Conservation (phyloP, 345 rosid genomes). For the Syzygium jambos region DNA sequence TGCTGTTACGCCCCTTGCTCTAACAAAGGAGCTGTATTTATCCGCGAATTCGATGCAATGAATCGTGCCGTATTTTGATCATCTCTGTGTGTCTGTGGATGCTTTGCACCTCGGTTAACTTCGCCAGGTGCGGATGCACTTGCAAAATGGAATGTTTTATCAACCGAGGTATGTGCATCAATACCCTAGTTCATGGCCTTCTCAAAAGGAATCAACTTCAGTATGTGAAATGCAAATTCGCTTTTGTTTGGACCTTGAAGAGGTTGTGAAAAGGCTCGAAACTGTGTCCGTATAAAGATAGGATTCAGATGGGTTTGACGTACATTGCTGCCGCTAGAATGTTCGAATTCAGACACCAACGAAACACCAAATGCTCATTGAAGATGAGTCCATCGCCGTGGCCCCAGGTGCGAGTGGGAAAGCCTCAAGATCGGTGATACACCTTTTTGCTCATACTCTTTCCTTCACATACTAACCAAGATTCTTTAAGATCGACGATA, state of each 20-base stretch:
- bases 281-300: not conserved
- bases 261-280: not conserved
- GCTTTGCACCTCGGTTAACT: not conserved
- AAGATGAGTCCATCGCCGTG: fast-evolving
- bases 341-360: not conserved
- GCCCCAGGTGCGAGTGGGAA: fast-evolving
- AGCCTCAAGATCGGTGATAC: not conserved
- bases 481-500: not conserved
- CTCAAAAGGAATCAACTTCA: not conserved
- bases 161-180: not conserved
- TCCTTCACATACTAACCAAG: not conserved
- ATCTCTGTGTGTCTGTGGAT: not conserved
- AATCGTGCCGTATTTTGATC: not conserved
- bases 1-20: no score
- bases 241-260: not conserved
- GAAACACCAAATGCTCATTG: no score
- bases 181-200: not conserved
- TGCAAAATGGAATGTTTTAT: not conserved
- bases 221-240: no score
- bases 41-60: not conserved
- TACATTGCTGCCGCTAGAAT: fast-evolving
- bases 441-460: fast-evolving
- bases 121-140: not conserved
- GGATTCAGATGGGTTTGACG: not conserved
- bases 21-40: no score